Conservation (phyloP, 164 flowering plant genomes). For the Piper betle region DNA sequence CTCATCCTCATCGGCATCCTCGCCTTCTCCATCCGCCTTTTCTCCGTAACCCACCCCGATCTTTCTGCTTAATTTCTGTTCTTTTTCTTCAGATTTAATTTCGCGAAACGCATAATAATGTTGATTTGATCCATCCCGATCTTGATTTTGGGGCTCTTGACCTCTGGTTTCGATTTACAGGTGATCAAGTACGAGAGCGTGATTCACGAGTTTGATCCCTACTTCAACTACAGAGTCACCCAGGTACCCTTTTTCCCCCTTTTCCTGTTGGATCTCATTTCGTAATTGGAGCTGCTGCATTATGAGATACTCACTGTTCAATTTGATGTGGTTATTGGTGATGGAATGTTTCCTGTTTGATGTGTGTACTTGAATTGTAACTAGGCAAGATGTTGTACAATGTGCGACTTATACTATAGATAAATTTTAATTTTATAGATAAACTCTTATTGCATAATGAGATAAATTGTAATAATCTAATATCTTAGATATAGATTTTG, state of each 20-base stretch:
- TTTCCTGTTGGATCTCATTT: too few species aligned
- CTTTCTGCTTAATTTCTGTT: background rate
- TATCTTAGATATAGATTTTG: too few species aligned
- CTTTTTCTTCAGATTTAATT: background rate
- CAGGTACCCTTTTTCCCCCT: conserved; percentile 41
- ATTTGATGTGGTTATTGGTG: too few species aligned
- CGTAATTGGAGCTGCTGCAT: background rate
- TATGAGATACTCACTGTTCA: too few species aligned
- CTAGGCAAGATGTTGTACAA: too few species aligned
- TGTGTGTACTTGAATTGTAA: too few species aligned
- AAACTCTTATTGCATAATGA: too few species aligned
- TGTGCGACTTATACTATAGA: too few species aligned
- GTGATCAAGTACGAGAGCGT: conserved; percentile 99
- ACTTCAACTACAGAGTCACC: conserved; percentile 97
- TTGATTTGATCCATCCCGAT: background rate
- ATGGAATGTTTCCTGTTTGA: too few species aligned
- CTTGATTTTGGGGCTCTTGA: too few species aligned
- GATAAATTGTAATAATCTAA: too few species aligned
- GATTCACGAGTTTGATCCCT: conserved; percentile 97
- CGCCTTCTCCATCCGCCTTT: conserved; percentile 98
- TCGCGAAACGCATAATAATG: background rate
- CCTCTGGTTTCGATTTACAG: conserved; percentile 24
- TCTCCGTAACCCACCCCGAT: conserved; percentile 46
- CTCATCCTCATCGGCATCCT: conserved; percentile 85
- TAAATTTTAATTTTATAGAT: too few species aligned